These are phyloP conservation scores for Entonaema liquescens DNA, from an alignment of 495 filamentous ascomycete genomes.

Conservation along the genomic window DNA sequence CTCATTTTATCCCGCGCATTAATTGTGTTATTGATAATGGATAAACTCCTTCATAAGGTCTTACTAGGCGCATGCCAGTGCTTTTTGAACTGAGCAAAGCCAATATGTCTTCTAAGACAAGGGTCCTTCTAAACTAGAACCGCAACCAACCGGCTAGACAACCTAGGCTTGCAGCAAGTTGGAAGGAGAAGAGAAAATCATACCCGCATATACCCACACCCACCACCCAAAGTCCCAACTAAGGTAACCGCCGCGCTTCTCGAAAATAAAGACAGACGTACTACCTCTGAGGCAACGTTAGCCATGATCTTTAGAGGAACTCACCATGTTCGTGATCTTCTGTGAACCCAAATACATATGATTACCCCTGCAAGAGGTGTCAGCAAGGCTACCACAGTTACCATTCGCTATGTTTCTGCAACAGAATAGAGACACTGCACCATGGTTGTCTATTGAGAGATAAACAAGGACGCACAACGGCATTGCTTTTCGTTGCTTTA, in stretches of 20 bases:
- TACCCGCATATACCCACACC: conserved; percentile 5
- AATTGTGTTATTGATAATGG: too few relatives aligned
- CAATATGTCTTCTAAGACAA: conserved; percentile 18
- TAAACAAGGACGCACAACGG: conserved; percentile 4
- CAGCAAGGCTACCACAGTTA: conserved; percentile 8
- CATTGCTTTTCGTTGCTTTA: background rate
- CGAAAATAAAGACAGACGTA: background rate
- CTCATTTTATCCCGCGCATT: too few relatives aligned
- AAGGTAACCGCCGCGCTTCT: background rate
- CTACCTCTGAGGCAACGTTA: background rate
- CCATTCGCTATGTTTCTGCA: conserved; percentile 9
- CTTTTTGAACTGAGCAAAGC: too few relatives aligned
- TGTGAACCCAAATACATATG: conserved; percentile 11
- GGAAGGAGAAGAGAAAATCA: background rate
- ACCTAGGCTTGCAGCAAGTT: conserved; percentile 27
- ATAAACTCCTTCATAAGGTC: too few relatives aligned
- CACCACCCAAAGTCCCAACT: background rate
- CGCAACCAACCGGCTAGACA: conserved; percentile 38
- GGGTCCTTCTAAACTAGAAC: conserved; percentile 26
- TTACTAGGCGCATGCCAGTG: too few relatives aligned
- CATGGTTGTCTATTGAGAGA: background rate
- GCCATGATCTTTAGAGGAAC: background rate
- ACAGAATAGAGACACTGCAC: conserved; percentile 10
- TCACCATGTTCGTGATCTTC: background rate
- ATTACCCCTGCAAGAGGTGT: conserved; percentile 1